A percentile compares a stretch with the other conserved stretches of the same genome.
Evolutionary conservation across 495 filamentous ascomycete genomes (phyloP).

Genomic region (Oleoguttula mirabilis): DNA sequence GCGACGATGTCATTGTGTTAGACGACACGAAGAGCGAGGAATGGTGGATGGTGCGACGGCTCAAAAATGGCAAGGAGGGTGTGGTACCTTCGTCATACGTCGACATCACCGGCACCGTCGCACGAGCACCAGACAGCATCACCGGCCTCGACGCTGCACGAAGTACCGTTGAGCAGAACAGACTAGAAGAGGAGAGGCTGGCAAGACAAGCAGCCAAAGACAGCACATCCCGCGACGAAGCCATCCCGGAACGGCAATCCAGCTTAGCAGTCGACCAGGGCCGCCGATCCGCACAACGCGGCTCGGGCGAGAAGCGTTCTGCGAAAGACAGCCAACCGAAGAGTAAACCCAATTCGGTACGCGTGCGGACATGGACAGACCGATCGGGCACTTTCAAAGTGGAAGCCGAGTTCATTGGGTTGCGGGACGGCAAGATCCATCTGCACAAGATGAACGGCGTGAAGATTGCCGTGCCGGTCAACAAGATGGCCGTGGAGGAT

Average conservation of each 20-base stretch:
- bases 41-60: constrained; percentile 90
- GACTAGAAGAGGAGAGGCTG: constrained; percentile 67
- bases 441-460: constrained; percentile 96
- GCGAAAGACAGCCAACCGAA: constrained; percentile 1
- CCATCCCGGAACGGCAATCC: constrained; percentile 52
- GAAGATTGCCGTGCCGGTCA: constrained; percentile 89
- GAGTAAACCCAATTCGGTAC: constrained; percentile 31
- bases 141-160: constrained; percentile 51
- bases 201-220: constrained; percentile 57
- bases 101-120: constrained; percentile 59
- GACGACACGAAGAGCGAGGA: constrained; percentile 89
- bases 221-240: background rate
- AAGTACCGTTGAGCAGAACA: constrained; percentile 71
- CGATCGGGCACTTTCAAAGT: constrained; percentile 91
- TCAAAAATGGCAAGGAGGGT: constrained; percentile 89
- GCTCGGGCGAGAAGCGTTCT: background rate
- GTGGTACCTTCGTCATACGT: constrained; percentile 97
- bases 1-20: constrained; percentile 81
- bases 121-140: constrained; percentile 33
- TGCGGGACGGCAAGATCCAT: constrained; percentile 92
- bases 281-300: constrained; percentile 38
- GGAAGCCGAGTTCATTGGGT: constrained; percentile 89
- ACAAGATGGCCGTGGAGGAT: constrained; percentile 91
- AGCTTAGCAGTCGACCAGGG: constrained; percentile 40
- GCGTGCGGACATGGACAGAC: constrained; percentile 87